A percentile compares a stretch with the other conserved stretches of the same genome.
Conservation (phyloP, 177 flowering plant species). For the Tripterygium wilfordii region DNA sequence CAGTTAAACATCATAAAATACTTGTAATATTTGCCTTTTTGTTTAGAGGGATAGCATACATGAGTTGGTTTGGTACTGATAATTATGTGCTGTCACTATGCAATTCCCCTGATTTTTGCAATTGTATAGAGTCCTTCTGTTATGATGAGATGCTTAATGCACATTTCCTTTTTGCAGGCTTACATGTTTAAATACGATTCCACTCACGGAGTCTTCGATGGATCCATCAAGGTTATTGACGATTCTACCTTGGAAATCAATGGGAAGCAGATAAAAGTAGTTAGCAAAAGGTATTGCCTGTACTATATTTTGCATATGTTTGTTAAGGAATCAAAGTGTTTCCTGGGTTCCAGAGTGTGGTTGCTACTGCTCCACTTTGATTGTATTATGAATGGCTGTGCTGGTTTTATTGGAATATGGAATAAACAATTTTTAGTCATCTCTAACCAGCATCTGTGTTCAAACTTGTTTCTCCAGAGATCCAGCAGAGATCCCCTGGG, state of each 20-base stretch:
- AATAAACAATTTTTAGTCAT: no score
- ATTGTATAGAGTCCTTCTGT: neutral
- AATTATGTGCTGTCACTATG: neutral
- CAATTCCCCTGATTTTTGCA: no score
- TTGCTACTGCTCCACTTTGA: no score
- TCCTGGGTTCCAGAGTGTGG: no score
- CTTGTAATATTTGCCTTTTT: no score
- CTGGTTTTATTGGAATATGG: no score
- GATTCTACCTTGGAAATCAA: conserved; percentile 81
- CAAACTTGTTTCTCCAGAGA: conserved; percentile 42
- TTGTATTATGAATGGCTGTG: no score
- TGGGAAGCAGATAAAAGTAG: conserved; percentile 69
- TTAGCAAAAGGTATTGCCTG: conserved; percentile 61
- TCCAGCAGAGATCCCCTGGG: conserved; percentile 88
- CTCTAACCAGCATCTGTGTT: no score
- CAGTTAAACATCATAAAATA: no score
- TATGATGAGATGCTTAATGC: neutral
- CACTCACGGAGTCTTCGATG: conserved; percentile 84
- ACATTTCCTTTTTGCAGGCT: conserved; percentile 45
- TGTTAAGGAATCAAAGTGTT: no score
- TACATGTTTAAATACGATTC: conserved; percentile 99
- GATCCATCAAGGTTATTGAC: conserved; percentile 71
- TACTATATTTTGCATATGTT: no score
- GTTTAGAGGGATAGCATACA: no score
- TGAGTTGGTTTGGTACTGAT: neutral